A percentile compares a stretch with the other conserved stretches of the same genome.
Evolutionary conservation across 768 basidiomycete species (phyloP).

Genomic region (Panaeolus cyanescens): DNA sequence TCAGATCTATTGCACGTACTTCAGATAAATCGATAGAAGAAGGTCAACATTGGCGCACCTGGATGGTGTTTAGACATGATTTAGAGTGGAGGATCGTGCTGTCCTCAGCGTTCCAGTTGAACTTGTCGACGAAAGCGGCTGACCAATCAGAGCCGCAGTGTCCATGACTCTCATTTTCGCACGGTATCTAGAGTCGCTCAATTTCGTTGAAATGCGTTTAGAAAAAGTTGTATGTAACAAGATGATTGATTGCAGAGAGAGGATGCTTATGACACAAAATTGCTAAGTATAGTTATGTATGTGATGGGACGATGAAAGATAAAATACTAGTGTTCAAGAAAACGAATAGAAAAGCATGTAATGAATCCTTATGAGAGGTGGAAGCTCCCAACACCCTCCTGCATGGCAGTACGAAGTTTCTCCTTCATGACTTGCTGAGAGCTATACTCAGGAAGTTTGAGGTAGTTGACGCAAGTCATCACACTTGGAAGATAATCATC

Average conservation of each 20-base stretch:
- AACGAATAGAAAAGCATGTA: constrained; percentile 11
- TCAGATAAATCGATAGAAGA: not conserved
- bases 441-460: constrained; percentile 96
- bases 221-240: not conserved
- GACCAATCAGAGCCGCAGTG: not conserved
- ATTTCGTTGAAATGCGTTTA: not conserved
- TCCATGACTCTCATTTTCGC: not conserved
- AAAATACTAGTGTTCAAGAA: not conserved
- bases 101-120: no score
- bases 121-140: no score
- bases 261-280: not conserved
- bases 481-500: constrained; percentile 97
- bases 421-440: constrained; percentile 82
- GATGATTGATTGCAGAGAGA: not conserved
- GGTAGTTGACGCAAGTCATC: constrained; percentile 98
- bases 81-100: not conserved
- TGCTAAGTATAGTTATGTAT: constrained; percentile 10
- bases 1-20: constrained; percentile 66
- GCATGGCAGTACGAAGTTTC: constrained; percentile 83
- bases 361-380: constrained; percentile 76
- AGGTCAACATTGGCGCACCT: constrained; percentile 39
- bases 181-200: not conserved
- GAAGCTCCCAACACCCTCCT: constrained; percentile 96
- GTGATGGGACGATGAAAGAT: constrained; percentile 13
- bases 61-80: constrained; percentile 91